Base-by-base conservation (phyloP, 1,139 yeast species). In the Candida pseudoviswanathii region DNA sequence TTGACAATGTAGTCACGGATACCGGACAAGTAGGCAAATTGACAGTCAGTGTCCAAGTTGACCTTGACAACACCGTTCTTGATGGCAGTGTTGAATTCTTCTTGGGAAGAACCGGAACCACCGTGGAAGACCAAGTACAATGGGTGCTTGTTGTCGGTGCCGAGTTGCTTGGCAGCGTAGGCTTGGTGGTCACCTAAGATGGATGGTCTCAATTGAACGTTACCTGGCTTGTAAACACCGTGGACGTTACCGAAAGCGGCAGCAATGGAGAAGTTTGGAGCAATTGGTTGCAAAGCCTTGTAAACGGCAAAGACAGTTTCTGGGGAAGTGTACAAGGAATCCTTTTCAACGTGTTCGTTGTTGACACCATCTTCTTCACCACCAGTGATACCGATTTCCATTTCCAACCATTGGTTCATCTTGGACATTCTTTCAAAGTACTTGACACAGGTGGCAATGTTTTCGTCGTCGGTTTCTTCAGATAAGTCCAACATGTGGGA, bases 291-390 rank as follows among this genome's bases (percentile, higher is more conserved):
- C 64, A 94, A 82, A 53, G 97, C 97, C 76, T 89, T 79, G 85
- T 89, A 81, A 65, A 94, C 98, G 61, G 83, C 85, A 79, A 74
- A 95, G 52, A 94, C 97, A 64, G 97, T 95, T 78, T 89, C 97
- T 67, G 99, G 94, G 65, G 86, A 84, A 63, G 99, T 94, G 87
- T 94, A 95, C 66, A 94, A 82, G 59, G 88, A 75, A 60, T 89
- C 91, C 77, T 88, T 86, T 71, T 85, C 84, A 60, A 89, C 97
- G 73, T 85, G 82, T 77, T 92, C 95, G 84, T 94, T 95, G 86
- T 94, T 95, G 67, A 95, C 99, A 85, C 99, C 99, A 71, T 94
- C 99, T 80, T 94, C 99, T 81, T 94, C 99, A 86, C 99, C 99
- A 80, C 99, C 98, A 71, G 99, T 95, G 84, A 94, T 94, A 85